A percentile compares a stretch with the other conserved stretches of the same genome.
Conservation (phyloP, 768 basidiomycete species). For the Podaxis sp. region DNA sequence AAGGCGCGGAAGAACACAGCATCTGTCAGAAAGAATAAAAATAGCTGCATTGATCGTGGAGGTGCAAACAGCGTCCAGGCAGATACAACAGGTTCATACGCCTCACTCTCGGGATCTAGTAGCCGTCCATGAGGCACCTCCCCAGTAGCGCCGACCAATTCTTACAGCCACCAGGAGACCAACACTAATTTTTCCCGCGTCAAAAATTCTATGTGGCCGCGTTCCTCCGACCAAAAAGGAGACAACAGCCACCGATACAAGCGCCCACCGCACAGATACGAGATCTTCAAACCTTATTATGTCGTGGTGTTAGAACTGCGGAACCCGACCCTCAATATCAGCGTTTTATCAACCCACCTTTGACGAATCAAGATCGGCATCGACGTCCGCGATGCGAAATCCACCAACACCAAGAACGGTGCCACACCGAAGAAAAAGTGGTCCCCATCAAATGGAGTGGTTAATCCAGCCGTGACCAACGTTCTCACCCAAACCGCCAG, state of each 20-base stretch:
- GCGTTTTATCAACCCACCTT: conserved; percentile 28
- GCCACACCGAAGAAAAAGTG: conserved; percentile 66
- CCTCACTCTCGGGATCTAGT: background rate
- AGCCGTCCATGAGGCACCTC: conserved; percentile 32
- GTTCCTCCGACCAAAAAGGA: conserved; percentile 72
- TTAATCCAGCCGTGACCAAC: conserved; percentile 73
- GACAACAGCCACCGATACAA: conserved; percentile 44
- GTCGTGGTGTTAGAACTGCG: conserved; percentile 11
- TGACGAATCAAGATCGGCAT: conserved; percentile 40
- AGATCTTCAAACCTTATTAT: conserved; percentile 35
- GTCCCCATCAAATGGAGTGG: conserved; percentile 79
- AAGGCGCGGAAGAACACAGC: conserved; percentile 5
- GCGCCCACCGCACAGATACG: conserved; percentile 51
- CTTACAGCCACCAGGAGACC: conserved; percentile 43
- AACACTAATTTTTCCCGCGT: conserved; percentile 50
- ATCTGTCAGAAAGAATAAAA: conserved; percentile 15
- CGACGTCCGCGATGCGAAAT: conserved; percentile 53
- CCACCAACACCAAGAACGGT: conserved; percentile 63
- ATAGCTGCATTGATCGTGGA: conserved; percentile 8
- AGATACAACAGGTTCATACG: background rate
- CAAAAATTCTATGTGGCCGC: conserved; percentile 63
- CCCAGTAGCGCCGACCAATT: conserved; percentile 52
- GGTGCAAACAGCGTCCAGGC: background rate
- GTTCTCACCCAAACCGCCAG: conserved; percentile 91
- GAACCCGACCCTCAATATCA: background rate